Evolutionary conservation across 352 stramenopile species (phyloP).

Genomic region (Globisporangium camurandrum): DNA sequence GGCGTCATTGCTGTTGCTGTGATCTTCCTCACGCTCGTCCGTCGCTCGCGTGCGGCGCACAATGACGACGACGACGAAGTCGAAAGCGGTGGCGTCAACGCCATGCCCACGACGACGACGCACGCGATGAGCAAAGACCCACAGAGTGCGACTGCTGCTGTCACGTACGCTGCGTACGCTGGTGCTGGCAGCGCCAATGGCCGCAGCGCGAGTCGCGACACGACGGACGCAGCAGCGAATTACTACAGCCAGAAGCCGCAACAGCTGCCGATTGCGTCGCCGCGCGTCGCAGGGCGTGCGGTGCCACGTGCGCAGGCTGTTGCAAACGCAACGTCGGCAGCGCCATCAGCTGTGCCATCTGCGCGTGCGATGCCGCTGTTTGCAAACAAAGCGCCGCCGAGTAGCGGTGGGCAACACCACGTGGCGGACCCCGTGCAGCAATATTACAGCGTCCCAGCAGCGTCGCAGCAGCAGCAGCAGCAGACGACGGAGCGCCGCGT

Average conservation of each 20-base stretch:
- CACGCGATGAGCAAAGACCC: conserved; percentile 29
- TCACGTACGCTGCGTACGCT: conserved; percentile 26
- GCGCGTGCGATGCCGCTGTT: conserved; percentile 11
- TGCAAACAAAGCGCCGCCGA: conserved; percentile 7
- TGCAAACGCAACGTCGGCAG: conserved; percentile 1
- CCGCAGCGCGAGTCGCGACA: conserved; percentile 2
- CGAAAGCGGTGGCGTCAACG: too few species aligned
- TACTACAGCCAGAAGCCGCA: conserved; percentile 53
- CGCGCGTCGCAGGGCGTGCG: conserved; percentile 33
- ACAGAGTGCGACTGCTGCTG: conserved; percentile 19
- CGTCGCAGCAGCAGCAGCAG: background rate
- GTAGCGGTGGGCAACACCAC: background rate
- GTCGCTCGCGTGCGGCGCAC: conserved; percentile 45
- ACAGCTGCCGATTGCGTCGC: conserved; percentile 29
- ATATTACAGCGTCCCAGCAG: conserved; percentile 4
- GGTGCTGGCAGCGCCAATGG: conserved; percentile 13
- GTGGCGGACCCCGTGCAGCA: conserved; percentile 2
- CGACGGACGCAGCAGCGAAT: conserved; percentile 10
- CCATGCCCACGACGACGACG: conserved; percentile 23
- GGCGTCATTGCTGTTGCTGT: conserved; percentile 72
- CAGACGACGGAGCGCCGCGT: conserved; percentile 11
- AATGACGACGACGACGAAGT: conserved; percentile 64
- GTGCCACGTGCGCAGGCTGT: conserved; percentile 9
- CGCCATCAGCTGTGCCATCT: too few species aligned
- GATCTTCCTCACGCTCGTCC: conserved; percentile 72